Base-by-base conservation (phyloP, 805 yeast species). In the Candida jianshihensis region DNA sequence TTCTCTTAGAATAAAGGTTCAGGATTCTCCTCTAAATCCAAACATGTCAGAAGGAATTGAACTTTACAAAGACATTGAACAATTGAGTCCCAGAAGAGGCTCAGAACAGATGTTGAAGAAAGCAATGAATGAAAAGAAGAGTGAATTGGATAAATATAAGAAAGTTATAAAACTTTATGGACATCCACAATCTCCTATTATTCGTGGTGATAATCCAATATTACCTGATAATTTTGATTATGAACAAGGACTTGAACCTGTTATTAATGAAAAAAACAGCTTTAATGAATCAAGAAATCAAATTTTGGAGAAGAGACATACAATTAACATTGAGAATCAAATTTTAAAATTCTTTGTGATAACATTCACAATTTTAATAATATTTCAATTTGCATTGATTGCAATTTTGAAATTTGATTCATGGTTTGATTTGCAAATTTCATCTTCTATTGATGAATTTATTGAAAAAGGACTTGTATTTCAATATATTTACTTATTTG, bases 261-360 rank as follows among this genome's bases (percentile, higher is more conserved):
- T 18, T 15, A 26, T 14, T 11, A 4, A 4, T 27, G 13, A 14
- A 4, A 16, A 9, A 16, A 26, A 17, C 13, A 19, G 20, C 4
- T 26, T 26, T 5, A 14, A 34, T 14, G 26, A 24, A 8, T 15
- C 38, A 18, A 25, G 26, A n/a, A 47, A 47, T 31, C 43, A 42
- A 37, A 37, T 47, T 10, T 24, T 46, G 17, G 48, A 42, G 20
- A 28, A 39, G 1, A 36, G 34, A 26, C 48, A 46, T 28, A 31
- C 34, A 11, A 17, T 41, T 16, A 41, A 30, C 15, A 41, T 48
- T 28, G 52, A 48, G 22, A 48, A 48, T 32, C 33, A 38, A 30
- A 35, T 48, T 11, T 34, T 48, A 18, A 43, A 36, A 24, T 37
- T 48, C 26, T 48, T 48, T 30, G 38, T 48, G 18, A 25, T 41